Evolutionary conservation across 2,329 filamentous ascomycete genomes (phyloP).

Genomic region (Hypoxylon sp.): DNA sequence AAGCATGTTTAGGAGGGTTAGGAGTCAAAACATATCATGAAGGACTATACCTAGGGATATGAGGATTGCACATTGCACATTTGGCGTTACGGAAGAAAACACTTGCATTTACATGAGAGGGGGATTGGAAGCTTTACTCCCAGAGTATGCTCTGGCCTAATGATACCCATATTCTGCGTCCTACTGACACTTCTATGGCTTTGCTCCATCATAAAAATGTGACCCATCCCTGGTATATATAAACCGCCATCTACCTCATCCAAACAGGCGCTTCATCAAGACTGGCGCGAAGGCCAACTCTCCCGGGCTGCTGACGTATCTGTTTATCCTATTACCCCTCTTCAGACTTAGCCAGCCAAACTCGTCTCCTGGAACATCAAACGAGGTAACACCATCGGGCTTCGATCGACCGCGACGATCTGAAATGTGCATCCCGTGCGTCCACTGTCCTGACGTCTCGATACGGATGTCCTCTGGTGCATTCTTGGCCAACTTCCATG

Average conservation of each 20-base stretch:
- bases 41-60: conserved; percentile 9
- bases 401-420: conserved; percentile 73
- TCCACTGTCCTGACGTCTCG: conserved; percentile 94
- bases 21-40: neutral
- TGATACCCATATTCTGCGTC: conserved; percentile 45
- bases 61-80: conserved; percentile 45
- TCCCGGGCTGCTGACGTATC: conserved; percentile 76
- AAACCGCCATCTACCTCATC: conserved; percentile 40
- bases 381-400: conserved; percentile 56
- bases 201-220: conserved; percentile 11
- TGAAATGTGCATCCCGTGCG: conserved; percentile 85
- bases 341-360: conserved; percentile 76
- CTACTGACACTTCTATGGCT: conserved; percentile 41
- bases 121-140: conserved; percentile 32
- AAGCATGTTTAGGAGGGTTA: conserved; percentile 77
- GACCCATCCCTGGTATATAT: conserved; percentile 4
- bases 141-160: conserved; percentile 48
- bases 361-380: conserved; percentile 73
- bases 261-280: conserved; percentile 73
- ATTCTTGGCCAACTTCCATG: conserved; percentile 62
- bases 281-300: conserved; percentile 71
- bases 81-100: conserved; percentile 41
- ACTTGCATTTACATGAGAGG: conserved; percentile 36
- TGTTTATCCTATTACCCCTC: conserved; percentile 81
- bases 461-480: conserved; percentile 83